Conservation (phyloP, 257 asterid species). For the Buddleja alternifolia region DNA sequence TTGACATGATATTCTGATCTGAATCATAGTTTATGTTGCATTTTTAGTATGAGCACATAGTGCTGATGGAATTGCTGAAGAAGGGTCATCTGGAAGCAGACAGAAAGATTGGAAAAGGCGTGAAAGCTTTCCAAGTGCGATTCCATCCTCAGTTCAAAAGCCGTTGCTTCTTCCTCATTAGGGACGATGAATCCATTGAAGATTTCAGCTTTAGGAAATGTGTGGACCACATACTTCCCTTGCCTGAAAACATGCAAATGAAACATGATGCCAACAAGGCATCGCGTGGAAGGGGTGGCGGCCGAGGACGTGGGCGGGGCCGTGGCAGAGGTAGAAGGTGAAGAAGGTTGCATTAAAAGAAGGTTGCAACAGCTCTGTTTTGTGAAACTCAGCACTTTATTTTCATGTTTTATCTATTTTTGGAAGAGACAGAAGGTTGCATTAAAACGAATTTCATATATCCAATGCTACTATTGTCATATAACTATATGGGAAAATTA, state of each 20-base stretch:
- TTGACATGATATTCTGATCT: too few species aligned
- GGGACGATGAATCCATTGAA: conserved; percentile 77
- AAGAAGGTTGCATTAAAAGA: too few species aligned
- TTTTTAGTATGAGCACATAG: conserved; percentile 67
- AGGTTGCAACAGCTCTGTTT: too few species aligned
- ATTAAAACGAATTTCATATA: too few species aligned
- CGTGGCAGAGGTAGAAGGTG: conserved; percentile 61
- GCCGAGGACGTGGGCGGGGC: conserved; percentile 42
- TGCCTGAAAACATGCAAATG: conserved; percentile 83
- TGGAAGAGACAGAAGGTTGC: too few species aligned
- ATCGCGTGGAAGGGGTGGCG: conserved; percentile 61
- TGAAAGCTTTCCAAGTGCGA: conserved; percentile 73
- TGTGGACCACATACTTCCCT: conserved; percentile 73
- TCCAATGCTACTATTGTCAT: too few species aligned
- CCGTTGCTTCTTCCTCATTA: conserved; percentile 83
- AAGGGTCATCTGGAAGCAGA: conserved; percentile 86
- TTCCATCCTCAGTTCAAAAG: conserved; percentile 79
- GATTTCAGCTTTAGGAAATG: conserved; percentile 98
- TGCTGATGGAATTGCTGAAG: conserved; percentile 75
- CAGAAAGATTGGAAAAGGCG: conserved; percentile 72
- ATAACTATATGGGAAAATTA: too few species aligned
- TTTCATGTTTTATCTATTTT: too few species aligned
- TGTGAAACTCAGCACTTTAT: too few species aligned
- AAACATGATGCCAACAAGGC: conserved; percentile 64
- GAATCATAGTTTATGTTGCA: neutral